phyloP scores from a whole-genome alignment of 1,284 basidiomycete species.

The Trichosporon coremiiforme region DNA sequence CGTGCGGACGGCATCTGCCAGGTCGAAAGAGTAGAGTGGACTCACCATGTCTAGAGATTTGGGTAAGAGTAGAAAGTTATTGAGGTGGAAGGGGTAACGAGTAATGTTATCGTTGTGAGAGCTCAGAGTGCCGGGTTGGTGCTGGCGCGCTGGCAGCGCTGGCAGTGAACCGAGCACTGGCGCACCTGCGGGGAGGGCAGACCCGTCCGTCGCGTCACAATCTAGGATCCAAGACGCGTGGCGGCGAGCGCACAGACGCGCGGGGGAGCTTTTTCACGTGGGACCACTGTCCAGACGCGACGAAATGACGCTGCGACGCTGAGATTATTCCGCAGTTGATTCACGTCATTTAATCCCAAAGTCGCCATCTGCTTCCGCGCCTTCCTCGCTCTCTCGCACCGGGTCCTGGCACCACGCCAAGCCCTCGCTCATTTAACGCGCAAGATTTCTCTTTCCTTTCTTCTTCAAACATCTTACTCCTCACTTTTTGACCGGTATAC shows the following conservation, averaged over 20 bases:
- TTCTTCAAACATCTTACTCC: slow-evolving; percentile 17
- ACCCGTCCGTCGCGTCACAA: slow-evolving; percentile 17
- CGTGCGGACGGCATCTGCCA: neutral
- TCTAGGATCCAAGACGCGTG: slow-evolving; percentile 13
- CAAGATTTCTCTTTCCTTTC: slow-evolving; percentile 4
- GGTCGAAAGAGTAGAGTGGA: neutral
- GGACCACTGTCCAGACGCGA: neutral
- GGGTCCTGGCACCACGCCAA: too few relatives aligned
- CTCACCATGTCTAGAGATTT: slow-evolving; percentile 4
- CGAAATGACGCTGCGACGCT: neutral
- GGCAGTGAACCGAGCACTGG: neutral
- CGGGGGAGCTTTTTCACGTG: neutral
- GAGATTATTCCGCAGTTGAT: too few relatives aligned
- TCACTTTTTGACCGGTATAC: slow-evolving; percentile 18
- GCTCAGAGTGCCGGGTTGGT: slow-evolving; percentile 1
- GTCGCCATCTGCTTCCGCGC: neutral
- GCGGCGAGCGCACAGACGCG: slow-evolving; percentile 10
- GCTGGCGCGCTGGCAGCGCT: slow-evolving; percentile 14
- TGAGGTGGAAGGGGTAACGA: slow-evolving; percentile 14
- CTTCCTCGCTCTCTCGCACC: neutral
- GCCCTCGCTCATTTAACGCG: slow-evolving; percentile 9
- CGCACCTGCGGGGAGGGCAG: slow-evolving; percentile 14
- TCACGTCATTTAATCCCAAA: neutral
- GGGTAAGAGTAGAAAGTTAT: neutral
- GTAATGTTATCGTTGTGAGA: slow-evolving; percentile 13